Percentiles rank a stretch among this genome's conserved stretches.
phyloP scores from a whole-genome alignment of 2,329 filamentous ascomycete species.

The Exophiala phaeomuriformis region DNA sequence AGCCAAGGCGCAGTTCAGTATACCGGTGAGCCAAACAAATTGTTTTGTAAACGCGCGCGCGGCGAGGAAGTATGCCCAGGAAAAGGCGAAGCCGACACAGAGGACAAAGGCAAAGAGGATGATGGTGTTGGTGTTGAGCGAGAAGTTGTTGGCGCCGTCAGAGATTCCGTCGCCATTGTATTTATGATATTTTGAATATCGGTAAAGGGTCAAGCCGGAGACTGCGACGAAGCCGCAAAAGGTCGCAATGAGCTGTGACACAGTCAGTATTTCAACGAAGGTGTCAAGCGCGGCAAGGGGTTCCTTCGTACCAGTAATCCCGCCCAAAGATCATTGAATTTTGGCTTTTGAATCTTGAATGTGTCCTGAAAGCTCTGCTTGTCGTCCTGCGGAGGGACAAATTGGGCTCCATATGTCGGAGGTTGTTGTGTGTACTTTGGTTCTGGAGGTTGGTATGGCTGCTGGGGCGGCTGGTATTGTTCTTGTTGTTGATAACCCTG shows the following conservation, averaged over 20 bases:
- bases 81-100: constrained; percentile 64
- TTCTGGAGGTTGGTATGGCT: constrained; percentile 16
- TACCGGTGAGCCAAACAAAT: constrained; percentile 88
- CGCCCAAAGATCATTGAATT: constrained; percentile 87
- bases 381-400: constrained; percentile 35
- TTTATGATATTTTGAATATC: constrained; percentile 59
- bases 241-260: constrained; percentile 56
- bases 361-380: constrained; percentile 64
- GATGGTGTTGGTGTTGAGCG: constrained; percentile 74
- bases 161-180: constrained; percentile 69
- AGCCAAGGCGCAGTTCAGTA: constrained; percentile 76
- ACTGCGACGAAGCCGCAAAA: constrained; percentile 69
- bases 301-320: constrained; percentile 57
- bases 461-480: constrained; percentile 12
- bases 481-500: constrained; percentile 7
- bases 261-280: background rate
- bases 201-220: constrained; percentile 66
- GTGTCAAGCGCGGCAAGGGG: constrained; percentile 7
- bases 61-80: constrained; percentile 66
- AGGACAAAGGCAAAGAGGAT: constrained; percentile 77
- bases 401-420: constrained; percentile 37
- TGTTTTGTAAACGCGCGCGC: constrained; percentile 75
- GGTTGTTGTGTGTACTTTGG: constrained; percentile 26
- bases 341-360: constrained; percentile 76
- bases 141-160: constrained; percentile 56